These are phyloP conservation scores for Trichoderma asperelloides DNA, from an alignment of 495 filamentous ascomycete species.

Conservation along the genomic window DNA sequence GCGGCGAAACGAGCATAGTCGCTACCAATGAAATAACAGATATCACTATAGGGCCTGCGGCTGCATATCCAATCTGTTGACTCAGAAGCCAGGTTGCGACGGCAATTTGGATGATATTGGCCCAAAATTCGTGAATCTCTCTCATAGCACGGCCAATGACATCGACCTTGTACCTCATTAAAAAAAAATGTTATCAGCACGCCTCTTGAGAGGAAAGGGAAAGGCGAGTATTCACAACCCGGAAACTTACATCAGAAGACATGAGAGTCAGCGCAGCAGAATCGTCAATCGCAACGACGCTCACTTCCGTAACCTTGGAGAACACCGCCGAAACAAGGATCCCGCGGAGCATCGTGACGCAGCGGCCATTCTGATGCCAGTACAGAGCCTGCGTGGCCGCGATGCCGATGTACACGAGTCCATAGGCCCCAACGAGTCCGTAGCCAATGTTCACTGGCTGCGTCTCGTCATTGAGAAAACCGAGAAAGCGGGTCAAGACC, in stretches of 20 bases:
- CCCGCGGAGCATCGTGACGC: conserved; percentile 48
- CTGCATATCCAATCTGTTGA: conserved; percentile 18
- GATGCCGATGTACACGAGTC: conserved; percentile 49
- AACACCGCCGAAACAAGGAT: conserved; percentile 49
- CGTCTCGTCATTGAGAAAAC: conserved; percentile 28
- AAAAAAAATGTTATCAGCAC: neutral
- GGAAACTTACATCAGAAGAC: conserved; percentile 35
- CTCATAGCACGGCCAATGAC: conserved; percentile 40
- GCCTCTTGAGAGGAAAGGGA: neutral
- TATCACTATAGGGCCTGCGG: conserved; percentile 19
- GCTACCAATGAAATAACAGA: conserved; percentile 20
- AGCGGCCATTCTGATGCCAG: conserved; percentile 41
- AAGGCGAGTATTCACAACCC: neutral
- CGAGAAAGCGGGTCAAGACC: conserved; percentile 42
- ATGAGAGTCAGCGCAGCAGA: conserved; percentile 30
- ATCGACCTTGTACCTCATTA: conserved; percentile 25
- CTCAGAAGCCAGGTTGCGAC: conserved; percentile 22
- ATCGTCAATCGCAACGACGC: conserved; percentile 34
- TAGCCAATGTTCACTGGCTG: conserved; percentile 28
- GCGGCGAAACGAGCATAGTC: conserved; percentile 14
- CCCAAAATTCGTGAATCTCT: conserved; percentile 50
- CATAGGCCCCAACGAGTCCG: conserved; percentile 19
- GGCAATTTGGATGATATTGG: conserved; percentile 19
- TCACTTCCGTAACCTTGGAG: conserved; percentile 40
- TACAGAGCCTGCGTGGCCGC: conserved; percentile 42